Base-by-base conservation (phyloP, 495 filamentous ascomycete genomes). In the Annulohypoxylon nitens region DNA sequence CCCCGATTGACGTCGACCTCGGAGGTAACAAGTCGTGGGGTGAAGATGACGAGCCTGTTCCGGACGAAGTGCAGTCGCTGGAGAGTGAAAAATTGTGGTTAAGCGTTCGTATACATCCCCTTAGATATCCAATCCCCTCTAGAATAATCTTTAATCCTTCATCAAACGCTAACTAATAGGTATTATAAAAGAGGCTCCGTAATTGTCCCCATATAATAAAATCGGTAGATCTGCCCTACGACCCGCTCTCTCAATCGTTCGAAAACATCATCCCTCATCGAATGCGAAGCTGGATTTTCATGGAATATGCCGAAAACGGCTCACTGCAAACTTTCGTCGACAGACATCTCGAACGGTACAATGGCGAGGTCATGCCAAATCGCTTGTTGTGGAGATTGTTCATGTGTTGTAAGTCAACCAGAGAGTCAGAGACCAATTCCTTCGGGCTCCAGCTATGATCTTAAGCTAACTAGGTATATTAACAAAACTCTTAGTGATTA, bases 331-430 rank as follows among this genome's bases (percentile, higher is more conserved):
- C 4, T 0, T 30, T 66, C 1, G 18, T 66, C 1, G 26, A 48
- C 3, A 65, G 62, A n/a, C 45, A 71, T 7, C 3, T 0, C 25
- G 48, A 55, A 3, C 53, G 18, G 14, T 70, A 64, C 14, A 7
- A 10, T 1, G 41, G n/a, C 0, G 45, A 71, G 18, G 3, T 30
- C 0, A 4, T 71, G 41, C 69, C 69, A 0, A 61, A 25, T 1
- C 69, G 69, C 10, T 45, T 71, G 2, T 12, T 71, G 14, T 66
- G 69, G 69, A 71, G 55, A 10, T 55, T 71, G 3, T 66, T 61
- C 37, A 61, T 65, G 69, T 71, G 69, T 20, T 26, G 69, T 71
- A 71, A 60, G 69, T 66, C 18, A 14, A 48, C 20, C 20, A 23
- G 20, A 23, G 20, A 23, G 5, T 30, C 30, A 30, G 30, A 6